phyloP scores from a whole-genome alignment of 805 yeast genomes.

The Priceomyces fermenticarens region DNA sequence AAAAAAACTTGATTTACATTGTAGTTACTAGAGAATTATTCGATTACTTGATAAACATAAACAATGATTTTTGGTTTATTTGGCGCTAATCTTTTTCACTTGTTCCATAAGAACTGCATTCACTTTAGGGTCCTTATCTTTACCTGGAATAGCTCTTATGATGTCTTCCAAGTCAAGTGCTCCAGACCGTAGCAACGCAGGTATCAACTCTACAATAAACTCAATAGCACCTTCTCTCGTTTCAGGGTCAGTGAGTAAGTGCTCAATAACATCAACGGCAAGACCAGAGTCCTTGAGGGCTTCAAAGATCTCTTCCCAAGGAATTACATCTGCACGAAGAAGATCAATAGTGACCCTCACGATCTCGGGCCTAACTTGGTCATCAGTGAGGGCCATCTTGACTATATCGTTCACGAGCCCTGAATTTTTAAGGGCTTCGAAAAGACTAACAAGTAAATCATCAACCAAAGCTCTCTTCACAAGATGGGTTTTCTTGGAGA shows the following conservation, averaged over 20 bases:
- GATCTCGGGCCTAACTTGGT: slow-evolving; percentile 21
- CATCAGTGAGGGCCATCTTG: slow-evolving; percentile 26
- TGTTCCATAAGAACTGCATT: not conserved
- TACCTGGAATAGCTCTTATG: slow-evolving; percentile 3
- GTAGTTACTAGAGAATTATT: not conserved
- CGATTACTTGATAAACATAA: no score
- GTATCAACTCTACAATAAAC: slow-evolving; percentile 21
- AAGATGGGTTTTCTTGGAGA: slow-evolving; percentile 4
- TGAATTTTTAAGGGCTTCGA: slow-evolving; percentile 24
- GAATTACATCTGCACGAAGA: slow-evolving; percentile 27
- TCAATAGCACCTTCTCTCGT: slow-evolving; percentile 25
- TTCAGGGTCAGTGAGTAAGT: slow-evolving; percentile 24
- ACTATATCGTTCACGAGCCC: slow-evolving; percentile 27
- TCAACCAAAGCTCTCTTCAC: slow-evolving; percentile 11
- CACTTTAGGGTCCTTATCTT: not conserved
- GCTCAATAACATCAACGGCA: slow-evolving; percentile 24
- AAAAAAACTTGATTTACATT: not conserved
- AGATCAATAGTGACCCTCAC: slow-evolving; percentile 22
- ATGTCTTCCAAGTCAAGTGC: slow-evolving; percentile 1
- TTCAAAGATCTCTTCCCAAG: slow-evolving; percentile 26
- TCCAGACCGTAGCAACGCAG: slow-evolving; percentile 15
- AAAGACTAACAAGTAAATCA: slow-evolving; percentile 18
- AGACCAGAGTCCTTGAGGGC: slow-evolving; percentile 30
- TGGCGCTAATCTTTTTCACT: not conserved
- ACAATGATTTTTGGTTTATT: no score